These are phyloP conservation scores for Colletotrichum cereale DNA, from an alignment of 2,329 filamentous ascomycete genomes.

Conservation along the genomic window DNA sequence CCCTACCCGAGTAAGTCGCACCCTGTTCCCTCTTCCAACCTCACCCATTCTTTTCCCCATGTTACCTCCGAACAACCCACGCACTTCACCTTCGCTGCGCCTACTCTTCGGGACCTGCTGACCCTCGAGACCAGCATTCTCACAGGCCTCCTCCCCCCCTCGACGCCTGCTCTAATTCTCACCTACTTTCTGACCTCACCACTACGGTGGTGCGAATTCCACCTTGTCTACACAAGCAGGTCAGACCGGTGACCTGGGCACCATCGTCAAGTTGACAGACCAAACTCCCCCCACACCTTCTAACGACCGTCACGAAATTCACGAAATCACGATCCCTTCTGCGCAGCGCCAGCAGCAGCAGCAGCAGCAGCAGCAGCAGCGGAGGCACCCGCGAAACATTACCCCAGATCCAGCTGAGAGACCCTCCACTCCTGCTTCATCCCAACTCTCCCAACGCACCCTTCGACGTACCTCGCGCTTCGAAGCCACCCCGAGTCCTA, in stretches of 20 bases:
- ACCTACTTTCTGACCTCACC: slow-evolving; percentile 45
- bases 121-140: slow-evolving; percentile 28
- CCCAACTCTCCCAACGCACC: slow-evolving; percentile 58
- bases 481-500: slow-evolving; percentile 57
- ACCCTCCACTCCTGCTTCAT: slow-evolving; percentile 59
- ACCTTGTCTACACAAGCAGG: slow-evolving; percentile 61
- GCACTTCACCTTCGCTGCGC: slow-evolving; percentile 16
- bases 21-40: slow-evolving; percentile 38
- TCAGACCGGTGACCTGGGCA: slow-evolving; percentile 50
- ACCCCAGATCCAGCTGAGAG: slow-evolving; percentile 55
- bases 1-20: slow-evolving; percentile 31
- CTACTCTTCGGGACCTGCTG: slow-evolving; percentile 29
- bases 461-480: slow-evolving; percentile 67
- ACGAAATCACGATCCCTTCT: slow-evolving; percentile 59
- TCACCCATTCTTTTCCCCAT: slow-evolving; percentile 32
- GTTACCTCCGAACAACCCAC: slow-evolving; percentile 28
- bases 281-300: slow-evolving; percentile 52
- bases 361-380: slow-evolving; percentile 58
- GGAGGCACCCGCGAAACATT: slow-evolving; percentile 54
- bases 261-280: slow-evolving; percentile 61
- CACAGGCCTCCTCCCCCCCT: slow-evolving; percentile 10
- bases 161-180: slow-evolving; percentile 5
- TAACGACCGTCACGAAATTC: slow-evolving; percentile 68
- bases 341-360: slow-evolving; percentile 56
- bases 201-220: slow-evolving; percentile 57